Evolutionary conservation across 345 rosid species (phyloP), one percentile per base, ranked within the genome.

Genomic region (Aurinia saxatilis): DNA sequence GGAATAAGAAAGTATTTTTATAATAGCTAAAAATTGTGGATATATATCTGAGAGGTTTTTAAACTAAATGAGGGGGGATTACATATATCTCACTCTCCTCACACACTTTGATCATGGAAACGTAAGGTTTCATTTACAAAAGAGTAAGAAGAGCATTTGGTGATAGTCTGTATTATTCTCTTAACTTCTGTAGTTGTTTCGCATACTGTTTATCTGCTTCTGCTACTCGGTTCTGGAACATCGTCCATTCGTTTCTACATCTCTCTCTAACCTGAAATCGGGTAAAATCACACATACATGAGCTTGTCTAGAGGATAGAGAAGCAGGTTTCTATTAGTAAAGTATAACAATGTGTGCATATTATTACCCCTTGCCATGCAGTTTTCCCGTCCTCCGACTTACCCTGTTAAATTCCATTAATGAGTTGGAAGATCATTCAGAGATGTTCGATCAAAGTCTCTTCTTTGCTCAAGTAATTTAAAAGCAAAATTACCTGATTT

Each of bases 301-400:
- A 70, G 51, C 25, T 49, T 64, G 9, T 34, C 29, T 35, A 16
- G 55, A 52, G 10, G 10, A 38, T 19, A 49, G 34, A 14, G n/a
- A 55, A 21, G 31, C 7, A 18, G 12, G 37, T 27, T 52, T 36
- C 30, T 8, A 30, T 4, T 50, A 2, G 41, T 2, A 41, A n/a
- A 60, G 19, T 5, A 49, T 27, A 5, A 27, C 18, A 19, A 50
- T 39, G 60, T 47, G 47, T 34, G 62, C 80, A 33, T 78, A 35
- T 31, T 19, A 57, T 54, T 70, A 91, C 98, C 84, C 91, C 96
- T 75, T 84, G 86, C 96, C 95, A 77, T 17, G 95, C 86, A 58
- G 95, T 68, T 83, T 81, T 83, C 51, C 96, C 95, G 2, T 74
- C 48, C 51, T 82, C 87, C 0, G 86, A 17, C 39, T 72, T 11